Base-by-base conservation (phyloP, 2,329 filamentous ascomycete genomes). In the Diaporthe aspalathi region DNA sequence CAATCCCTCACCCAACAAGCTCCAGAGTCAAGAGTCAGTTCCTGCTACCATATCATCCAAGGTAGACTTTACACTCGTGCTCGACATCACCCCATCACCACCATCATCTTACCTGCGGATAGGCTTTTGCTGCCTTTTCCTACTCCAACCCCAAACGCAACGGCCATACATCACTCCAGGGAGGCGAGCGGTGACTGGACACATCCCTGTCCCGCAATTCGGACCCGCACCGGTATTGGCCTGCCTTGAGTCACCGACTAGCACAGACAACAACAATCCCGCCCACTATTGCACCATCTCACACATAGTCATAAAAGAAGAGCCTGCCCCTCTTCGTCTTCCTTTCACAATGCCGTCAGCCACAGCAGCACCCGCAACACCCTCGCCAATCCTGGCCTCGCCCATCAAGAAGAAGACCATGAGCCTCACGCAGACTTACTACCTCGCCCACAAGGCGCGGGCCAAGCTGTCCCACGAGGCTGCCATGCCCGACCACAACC, bases 371-470 rank as follows among this genome's bases (percentile, higher is more conserved):
- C 40, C 70, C 29, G 17, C 53, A 8, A 47, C 65, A 16, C 56
- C 76, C 71, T 67, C 73, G 75, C 71, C 74, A 76, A 73, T 74
- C 73, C 73, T 81, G 35, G 80, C 82, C 75, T 83, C 83, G 45
- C 77, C 84, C 65, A 82, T 84, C 75, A 84, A 85, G 81, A 88
- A 92, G 85, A 93, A 94, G 84, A 95, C 92, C 85, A 98, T 98
- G 96, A 97, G 93, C 82, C 92, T 98, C 86, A 97, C 95, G 35
- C 94, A 98, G 85, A 98, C 95, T 74, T 99, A 98, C 92, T 97
- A 94, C 87, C 92, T 98, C 78, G 96, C 96, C 81, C 95, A 97
- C 88, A 95, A 95, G 84, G 96, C 96, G 81, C 91, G 96, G 82
- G 92, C 92, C 78, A 99, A 99, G 94, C 94, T 99, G 80, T 94